These are phyloP conservation scores for Erigeron philadelphicus DNA, from an alignment of 140 eudicot species.

Conservation along the genomic window DNA sequence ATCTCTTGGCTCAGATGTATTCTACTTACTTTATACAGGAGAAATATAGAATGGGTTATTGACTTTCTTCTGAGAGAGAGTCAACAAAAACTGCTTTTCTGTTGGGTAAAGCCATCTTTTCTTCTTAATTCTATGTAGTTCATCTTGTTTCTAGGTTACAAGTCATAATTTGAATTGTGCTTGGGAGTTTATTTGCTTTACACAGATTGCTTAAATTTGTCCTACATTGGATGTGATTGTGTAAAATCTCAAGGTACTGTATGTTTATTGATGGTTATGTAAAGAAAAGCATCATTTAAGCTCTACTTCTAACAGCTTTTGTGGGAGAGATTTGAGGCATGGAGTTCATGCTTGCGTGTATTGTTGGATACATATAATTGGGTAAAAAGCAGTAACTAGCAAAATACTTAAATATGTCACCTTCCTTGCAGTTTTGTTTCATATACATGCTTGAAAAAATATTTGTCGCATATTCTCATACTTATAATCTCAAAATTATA, in stretches of 20 bases:
- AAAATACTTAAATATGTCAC: too few relatives aligned
- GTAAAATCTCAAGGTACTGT: not conserved
- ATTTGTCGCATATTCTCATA: too few relatives aligned
- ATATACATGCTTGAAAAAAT: too few relatives aligned
- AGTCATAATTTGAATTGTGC: not conserved
- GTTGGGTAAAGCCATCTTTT: constrained; percentile 58
- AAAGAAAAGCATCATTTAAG: too few relatives aligned
- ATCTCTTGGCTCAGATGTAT: constrained; percentile 13
- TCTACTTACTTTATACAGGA: constrained; percentile 41
- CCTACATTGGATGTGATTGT: not conserved
- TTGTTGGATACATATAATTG: too few relatives aligned
- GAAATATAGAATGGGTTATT: constrained; percentile 40
- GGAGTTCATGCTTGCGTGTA: too few relatives aligned
- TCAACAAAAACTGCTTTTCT: constrained; percentile 51
- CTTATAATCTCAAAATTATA: too few relatives aligned
- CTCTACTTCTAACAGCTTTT: too few relatives aligned
- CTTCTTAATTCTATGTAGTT: not conserved
- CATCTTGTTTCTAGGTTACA: not conserved
- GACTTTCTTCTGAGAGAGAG: constrained; percentile 55
- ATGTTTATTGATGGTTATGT: too few relatives aligned
- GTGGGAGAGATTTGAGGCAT: too few relatives aligned
- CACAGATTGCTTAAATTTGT: not conserved
- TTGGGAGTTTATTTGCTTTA: not conserved
- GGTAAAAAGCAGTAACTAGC: too few relatives aligned
- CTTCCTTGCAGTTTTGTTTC: too few relatives aligned